Conservation (phyloP, 2,329 filamentous ascomycete genomes). For the Samsoniella hepiali region DNA sequence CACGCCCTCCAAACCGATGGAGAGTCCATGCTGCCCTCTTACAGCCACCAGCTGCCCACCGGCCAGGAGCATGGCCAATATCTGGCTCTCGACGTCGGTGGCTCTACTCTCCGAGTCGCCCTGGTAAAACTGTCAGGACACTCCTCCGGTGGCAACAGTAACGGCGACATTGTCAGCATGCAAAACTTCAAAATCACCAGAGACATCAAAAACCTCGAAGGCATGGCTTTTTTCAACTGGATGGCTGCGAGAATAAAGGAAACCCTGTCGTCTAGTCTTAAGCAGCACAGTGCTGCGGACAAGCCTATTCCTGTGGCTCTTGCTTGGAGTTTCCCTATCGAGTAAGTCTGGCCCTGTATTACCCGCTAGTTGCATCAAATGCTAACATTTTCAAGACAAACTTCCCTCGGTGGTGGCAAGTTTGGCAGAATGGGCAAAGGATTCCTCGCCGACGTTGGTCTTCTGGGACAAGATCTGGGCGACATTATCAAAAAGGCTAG, state of each 20-base stretch:
- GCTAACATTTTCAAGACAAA: slow-evolving; percentile 50
- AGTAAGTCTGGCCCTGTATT: slow-evolving; percentile 45
- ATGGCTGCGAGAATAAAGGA: slow-evolving; percentile 60
- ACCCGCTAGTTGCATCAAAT: not conserved
- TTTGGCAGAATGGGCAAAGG: slow-evolving; percentile 64
- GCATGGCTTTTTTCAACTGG: slow-evolving; percentile 64
- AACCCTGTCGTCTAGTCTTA: slow-evolving; percentile 47
- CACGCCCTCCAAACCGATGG: slow-evolving; percentile 50
- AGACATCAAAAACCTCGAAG: slow-evolving; percentile 54
- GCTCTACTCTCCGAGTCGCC: slow-evolving; percentile 64
- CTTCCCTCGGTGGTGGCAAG: slow-evolving; percentile 56
- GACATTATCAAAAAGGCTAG: slow-evolving; percentile 56
- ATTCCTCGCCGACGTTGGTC: slow-evolving; percentile 56
- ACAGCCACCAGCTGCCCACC: slow-evolving; percentile 61
- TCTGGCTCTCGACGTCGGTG: slow-evolving; percentile 65
- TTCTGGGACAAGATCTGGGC: slow-evolving; percentile 58
- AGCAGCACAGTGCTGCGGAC: slow-evolving; percentile 35
- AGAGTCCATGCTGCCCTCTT: slow-evolving; percentile 63
- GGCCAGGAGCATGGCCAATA: slow-evolving; percentile 58
- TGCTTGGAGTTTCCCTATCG: slow-evolving; percentile 68
- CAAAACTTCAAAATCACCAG: slow-evolving; percentile 55
- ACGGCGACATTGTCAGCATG: slow-evolving; percentile 52
- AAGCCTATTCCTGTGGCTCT: slow-evolving; percentile 56
- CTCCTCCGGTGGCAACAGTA: slow-evolving; percentile 34
- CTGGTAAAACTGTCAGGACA: slow-evolving; percentile 57